Evolutionary conservation across 2,329 filamentous ascomycete species (phyloP), one percentile per base, ranked within the genome.

Genomic region (Chalaropsis ovoidea): DNA sequence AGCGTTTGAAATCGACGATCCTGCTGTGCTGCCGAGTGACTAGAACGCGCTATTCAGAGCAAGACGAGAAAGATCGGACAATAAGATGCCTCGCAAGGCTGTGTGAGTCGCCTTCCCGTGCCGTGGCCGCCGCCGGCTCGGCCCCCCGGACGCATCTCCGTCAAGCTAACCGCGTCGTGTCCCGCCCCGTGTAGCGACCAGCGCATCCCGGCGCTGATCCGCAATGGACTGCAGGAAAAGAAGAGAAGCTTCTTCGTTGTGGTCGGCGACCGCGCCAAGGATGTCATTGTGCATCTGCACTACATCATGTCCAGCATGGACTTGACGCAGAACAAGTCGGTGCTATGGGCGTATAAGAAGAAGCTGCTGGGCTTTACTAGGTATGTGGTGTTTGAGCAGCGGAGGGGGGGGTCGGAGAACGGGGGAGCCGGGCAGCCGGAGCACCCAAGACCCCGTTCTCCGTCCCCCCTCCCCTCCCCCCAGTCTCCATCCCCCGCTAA

Each of bases 281-380:
- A 99, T 81, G 90, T 93, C 71, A 97, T 99, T 74, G 92, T 97
- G 70, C 86, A 96, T 74, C 82, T 82, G 67, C 92, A 97, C 77
- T 91, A 94, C 73, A 95, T 99, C 73, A 89, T 96, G 81, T 88
- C 92, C 62, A 88, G 85, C 71, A 86, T 89, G 73, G 90, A 96
- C 74, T 84, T 96, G 69, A 95, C 95, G 77, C 86, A 95, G 75
- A 79, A 79, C 79, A 97, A 97, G 76, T 94, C 89, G 13, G 91
- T 99, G 2, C 80, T 99, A 11, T 99, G 94, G 94, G 93, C 94
- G 22, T 99, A 99, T 80, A 97, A 97, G 81, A 95, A 95, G 75
- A 94, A 99, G 76, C 82, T 99, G 11, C 80, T 99, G 41, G 92
- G 91, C 62, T 97, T 97, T 75, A 95, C 90, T 41, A 91, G 82